Conservation (phyloP, 345 rosid species). For the Draba incana region DNA sequence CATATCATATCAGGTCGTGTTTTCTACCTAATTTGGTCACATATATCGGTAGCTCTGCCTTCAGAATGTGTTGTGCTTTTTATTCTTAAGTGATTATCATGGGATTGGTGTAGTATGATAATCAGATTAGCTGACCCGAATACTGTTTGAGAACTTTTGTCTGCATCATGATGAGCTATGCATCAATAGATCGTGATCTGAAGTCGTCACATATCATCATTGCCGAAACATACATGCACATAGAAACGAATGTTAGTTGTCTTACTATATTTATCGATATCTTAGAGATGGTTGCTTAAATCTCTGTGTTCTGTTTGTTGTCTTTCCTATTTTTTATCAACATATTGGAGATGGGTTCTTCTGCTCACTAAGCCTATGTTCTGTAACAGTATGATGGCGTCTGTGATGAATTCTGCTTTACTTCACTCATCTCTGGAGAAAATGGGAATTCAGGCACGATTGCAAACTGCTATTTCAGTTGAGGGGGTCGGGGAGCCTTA, state of each 20-base stretch:
- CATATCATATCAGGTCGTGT: slow-evolving; percentile 77
- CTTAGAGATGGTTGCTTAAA: neutral
- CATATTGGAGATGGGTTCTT: slow-evolving; percentile 18
- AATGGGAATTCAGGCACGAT: slow-evolving; percentile 69
- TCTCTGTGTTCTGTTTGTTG: slow-evolving; percentile 12
- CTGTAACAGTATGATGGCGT: slow-evolving; percentile 81
- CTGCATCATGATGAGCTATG: neutral
- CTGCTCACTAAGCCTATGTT: slow-evolving; percentile 25
- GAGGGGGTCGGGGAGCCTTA: slow-evolving; percentile 85
- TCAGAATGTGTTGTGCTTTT: slow-evolving; percentile 3
- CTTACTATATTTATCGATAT: neutral
- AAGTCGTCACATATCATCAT: slow-evolving; percentile 8
- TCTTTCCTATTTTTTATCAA: neutral
- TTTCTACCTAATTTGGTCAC: slow-evolving; percentile 21
- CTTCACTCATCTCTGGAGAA: slow-evolving; percentile 89
- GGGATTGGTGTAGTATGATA: slow-evolving; percentile 1
- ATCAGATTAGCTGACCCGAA: neutral
- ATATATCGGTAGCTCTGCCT: neutral
- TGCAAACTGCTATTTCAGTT: slow-evolving; percentile 75
- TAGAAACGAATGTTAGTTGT: neutral
- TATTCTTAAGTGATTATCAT: neutral
- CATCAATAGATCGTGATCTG: neutral
- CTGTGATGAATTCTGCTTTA: slow-evolving; percentile 85
- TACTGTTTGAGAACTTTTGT: neutral
- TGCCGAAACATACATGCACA: neutral